Conservation (phyloP, 306 rosid genomes). For the Spatholobus suberectus region DNA sequence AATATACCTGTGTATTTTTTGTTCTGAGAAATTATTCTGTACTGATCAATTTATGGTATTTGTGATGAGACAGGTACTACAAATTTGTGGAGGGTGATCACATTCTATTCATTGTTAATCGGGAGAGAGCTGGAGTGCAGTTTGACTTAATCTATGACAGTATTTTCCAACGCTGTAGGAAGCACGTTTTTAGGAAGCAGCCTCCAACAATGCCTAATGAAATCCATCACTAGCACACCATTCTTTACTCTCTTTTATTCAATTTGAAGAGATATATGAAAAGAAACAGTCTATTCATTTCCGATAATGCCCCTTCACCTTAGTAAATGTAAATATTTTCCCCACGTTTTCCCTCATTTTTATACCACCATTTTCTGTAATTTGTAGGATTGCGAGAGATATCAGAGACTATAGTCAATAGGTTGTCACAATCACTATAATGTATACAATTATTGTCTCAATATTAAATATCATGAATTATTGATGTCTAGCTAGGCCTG, state of each 20-base stretch:
- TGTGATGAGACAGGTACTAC: conserved; percentile 78
- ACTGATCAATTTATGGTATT: conserved; percentile 22
- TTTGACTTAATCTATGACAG: conserved; percentile 89
- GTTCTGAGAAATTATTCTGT: conserved; percentile 11
- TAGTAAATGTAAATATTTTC: conserved; percentile 45
- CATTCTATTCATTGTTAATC: conserved; percentile 72
- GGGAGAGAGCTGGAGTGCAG: conserved; percentile 97
- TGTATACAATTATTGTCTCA: conserved; percentile 4
- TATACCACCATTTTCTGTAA: conserved; percentile 24
- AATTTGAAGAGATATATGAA: conserved; percentile 22
- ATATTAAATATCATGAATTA: not conserved
- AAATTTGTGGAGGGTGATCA: conserved; percentile 93
- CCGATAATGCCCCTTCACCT: conserved; percentile 7
- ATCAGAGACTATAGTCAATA: conserved; percentile 40
- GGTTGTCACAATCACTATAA: conserved; percentile 37
- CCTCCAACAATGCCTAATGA: conserved; percentile 80
- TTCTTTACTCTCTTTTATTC: conserved; percentile 9
- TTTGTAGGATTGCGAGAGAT: conserved; percentile 46
- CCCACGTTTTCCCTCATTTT: not conserved
- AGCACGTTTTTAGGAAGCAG: conserved; percentile 78
- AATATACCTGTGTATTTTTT: not conserved
- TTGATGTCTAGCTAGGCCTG: not conserved
- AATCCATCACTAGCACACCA: conserved; percentile 53
- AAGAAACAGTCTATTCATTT: conserved; percentile 37
- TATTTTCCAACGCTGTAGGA: conserved; percentile 94